phyloP scores from a whole-genome alignment of 2,329 filamentous ascomycete species.

The Aspergillus ochraceus region DNA sequence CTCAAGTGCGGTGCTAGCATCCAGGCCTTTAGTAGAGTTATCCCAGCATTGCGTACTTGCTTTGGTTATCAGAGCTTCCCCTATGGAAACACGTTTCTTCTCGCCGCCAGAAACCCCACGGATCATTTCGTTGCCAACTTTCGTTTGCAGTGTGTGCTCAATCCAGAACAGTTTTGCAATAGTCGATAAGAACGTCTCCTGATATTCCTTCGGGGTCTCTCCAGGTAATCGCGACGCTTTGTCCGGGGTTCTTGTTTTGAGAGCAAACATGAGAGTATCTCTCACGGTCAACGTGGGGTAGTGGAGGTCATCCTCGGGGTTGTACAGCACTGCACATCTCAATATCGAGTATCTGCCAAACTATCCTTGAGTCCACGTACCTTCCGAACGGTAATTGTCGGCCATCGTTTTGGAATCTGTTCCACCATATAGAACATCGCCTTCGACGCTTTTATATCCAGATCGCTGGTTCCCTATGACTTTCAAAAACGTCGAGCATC shows the following conservation, averaged over 20 bases:
- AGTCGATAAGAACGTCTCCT: slow-evolving; percentile 63
- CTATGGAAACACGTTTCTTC: slow-evolving; percentile 78
- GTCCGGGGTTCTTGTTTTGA: slow-evolving; percentile 66
- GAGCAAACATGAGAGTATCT: slow-evolving; percentile 71
- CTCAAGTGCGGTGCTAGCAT: slow-evolving; percentile 71
- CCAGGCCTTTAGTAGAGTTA: slow-evolving; percentile 71
- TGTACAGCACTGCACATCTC: slow-evolving; percentile 62
- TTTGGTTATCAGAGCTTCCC: slow-evolving; percentile 70
- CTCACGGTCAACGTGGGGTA: slow-evolving; percentile 77
- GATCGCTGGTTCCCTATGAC: slow-evolving; percentile 68
- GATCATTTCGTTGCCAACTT: slow-evolving; percentile 72
- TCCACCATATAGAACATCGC: slow-evolving; percentile 57
- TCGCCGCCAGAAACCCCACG: slow-evolving; percentile 71
- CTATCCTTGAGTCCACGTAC: slow-evolving; percentile 12
- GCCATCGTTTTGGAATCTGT: slow-evolving; percentile 53
- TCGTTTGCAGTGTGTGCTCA: slow-evolving; percentile 69
- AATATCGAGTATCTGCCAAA: slow-evolving; percentile 1
- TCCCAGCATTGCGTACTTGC: slow-evolving; percentile 73
- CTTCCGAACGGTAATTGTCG: slow-evolving; percentile 49
- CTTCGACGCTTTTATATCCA: slow-evolving; percentile 61
- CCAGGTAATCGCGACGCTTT: slow-evolving; percentile 61
- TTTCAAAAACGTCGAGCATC: slow-evolving; percentile 82
- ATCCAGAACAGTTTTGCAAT: slow-evolving; percentile 73
- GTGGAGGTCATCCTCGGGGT: slow-evolving; percentile 74
- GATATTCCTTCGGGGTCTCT: slow-evolving; percentile 61